Evolutionary conservation across 331 rosid species (phyloP).

Genomic region (Malus hybrid): DNA sequence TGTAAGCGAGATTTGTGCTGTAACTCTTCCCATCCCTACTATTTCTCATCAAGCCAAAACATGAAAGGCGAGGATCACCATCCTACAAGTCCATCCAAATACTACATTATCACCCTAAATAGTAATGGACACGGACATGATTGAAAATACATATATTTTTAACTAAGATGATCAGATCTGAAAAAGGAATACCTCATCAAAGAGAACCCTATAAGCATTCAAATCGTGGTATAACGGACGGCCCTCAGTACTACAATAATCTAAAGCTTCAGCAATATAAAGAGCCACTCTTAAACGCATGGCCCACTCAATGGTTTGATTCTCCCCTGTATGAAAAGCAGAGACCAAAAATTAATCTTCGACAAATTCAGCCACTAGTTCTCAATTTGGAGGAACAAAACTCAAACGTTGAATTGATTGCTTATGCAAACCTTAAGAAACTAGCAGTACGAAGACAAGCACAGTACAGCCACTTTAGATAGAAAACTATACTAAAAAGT

Average conservation of each 20-base stretch:
- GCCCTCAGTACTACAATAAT: slow-evolving; percentile 81
- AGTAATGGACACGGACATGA: not conserved
- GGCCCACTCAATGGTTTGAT: slow-evolving; percentile 95
- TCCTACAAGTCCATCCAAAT: slow-evolving; percentile 40
- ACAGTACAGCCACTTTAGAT: not conserved
- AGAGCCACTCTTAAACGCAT: slow-evolving; percentile 91
- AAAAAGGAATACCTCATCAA: slow-evolving; percentile 55
- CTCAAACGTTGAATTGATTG: not conserved
- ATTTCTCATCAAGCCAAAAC: slow-evolving; percentile 96
- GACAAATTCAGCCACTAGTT: not conserved
- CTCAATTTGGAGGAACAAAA: not conserved
- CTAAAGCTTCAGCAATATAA: slow-evolving; percentile 87
- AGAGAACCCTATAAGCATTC: slow-evolving; percentile 95
- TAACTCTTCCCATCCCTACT: slow-evolving; percentile 94
- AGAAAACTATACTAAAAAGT: not conserved
- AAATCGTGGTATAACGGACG: slow-evolving; percentile 84
- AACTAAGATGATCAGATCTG: not conserved
- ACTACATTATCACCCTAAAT: slow-evolving; percentile 6
- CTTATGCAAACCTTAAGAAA: not conserved
- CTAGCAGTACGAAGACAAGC: not conserved
- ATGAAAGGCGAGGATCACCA: slow-evolving; percentile 95
- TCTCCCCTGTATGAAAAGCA: slow-evolving; percentile 62
- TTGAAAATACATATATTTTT: not conserved
- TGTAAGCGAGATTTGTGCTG: slow-evolving; percentile 93
- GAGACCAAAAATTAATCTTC: not conserved